phyloP scores from a whole-genome alignment of 768 basidiomycete genomes.

The Botryobasidium botryosum region DNA sequence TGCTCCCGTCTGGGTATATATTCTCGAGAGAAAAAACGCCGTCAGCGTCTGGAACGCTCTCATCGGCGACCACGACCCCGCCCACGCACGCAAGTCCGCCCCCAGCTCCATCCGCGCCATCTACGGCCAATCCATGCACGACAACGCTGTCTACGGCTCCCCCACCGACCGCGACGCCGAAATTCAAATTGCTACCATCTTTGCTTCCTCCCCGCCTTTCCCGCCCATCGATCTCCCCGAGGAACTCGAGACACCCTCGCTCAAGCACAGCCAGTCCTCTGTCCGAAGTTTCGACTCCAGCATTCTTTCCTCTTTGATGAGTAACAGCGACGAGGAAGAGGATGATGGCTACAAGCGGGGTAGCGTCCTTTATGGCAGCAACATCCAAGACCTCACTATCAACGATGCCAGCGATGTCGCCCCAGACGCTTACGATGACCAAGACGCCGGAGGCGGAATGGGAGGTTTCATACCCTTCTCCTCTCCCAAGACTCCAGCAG shows the following conservation, averaged over 20 bases:
- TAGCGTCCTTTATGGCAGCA: too few species aligned
- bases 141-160: conserved; percentile 60
- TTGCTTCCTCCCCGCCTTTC: conserved; percentile 72
- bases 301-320: too few species aligned
- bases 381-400: too few species aligned
- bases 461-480: too few species aligned
- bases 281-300: too few species aligned
- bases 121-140: conserved; percentile 35
- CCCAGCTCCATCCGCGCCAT: conserved; percentile 57
- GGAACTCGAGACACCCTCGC: conserved; percentile 17
- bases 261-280: too few species aligned
- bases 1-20: conserved; percentile 83
- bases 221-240: conserved; percentile 45
- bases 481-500: too few species aligned
- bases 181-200: conserved; percentile 59
- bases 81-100: conserved; percentile 32
- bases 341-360: too few species aligned
- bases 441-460: too few species aligned
- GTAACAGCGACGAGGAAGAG: too few species aligned
- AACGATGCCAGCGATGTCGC: too few species aligned
- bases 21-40: conserved; percentile 65
- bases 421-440: too few species aligned
- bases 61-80: conserved; percentile 52
- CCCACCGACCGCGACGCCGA: conserved; percentile 52
- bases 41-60: conserved; percentile 66